Conservation (phyloP, 805 yeast species). For the Myxozyma melibiosi region DNA sequence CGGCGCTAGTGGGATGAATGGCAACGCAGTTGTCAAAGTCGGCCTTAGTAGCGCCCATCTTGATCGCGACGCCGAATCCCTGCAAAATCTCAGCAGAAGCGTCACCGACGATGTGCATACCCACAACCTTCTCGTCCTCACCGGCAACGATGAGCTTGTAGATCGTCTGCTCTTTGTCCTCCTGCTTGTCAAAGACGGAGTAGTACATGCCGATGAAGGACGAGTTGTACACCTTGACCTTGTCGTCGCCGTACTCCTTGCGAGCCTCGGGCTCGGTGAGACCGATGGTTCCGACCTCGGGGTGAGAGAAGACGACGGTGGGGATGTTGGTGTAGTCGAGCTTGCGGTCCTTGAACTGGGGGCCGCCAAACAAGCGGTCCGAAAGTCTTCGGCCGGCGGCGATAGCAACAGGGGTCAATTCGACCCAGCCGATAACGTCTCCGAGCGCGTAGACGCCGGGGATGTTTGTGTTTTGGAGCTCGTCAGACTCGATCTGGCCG, state of each 20-base stretch:
- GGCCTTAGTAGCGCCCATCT: conserved; percentile 98
- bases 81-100: conserved; percentile 88
- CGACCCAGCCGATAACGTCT: conserved; percentile 85
- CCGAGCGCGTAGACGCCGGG: conserved; percentile 81
- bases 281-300: conserved; percentile 96
- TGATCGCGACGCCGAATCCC: conserved; percentile 97
- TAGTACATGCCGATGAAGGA: conserved; percentile 91
- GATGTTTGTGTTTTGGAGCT: conserved; percentile 79
- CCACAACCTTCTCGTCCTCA: conserved; percentile 87
- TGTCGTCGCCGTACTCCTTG: conserved; percentile 73
- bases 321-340: conserved; percentile 88
- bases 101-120: conserved; percentile 92
- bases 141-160: conserved; percentile 83
- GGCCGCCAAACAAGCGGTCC: conserved; percentile 87
- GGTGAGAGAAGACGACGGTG: conserved; percentile 96
- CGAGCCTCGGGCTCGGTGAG: conserved; percentile 77
- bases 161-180: conserved; percentile 77
- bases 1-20: conserved; percentile 98
- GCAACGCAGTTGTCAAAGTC: conserved; percentile 97
- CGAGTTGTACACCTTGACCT: conserved; percentile 79
- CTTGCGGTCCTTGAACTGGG: conserved; percentile 66
- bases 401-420: conserved; percentile 97
- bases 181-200: conserved; percentile 69
- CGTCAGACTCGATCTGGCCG: conserved; percentile 77
- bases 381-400: conserved; percentile 96